Evolutionary conservation across 2,329 filamentous ascomycete genomes (phyloP).

Genomic region (Mycosphaerella arachidis): DNA sequence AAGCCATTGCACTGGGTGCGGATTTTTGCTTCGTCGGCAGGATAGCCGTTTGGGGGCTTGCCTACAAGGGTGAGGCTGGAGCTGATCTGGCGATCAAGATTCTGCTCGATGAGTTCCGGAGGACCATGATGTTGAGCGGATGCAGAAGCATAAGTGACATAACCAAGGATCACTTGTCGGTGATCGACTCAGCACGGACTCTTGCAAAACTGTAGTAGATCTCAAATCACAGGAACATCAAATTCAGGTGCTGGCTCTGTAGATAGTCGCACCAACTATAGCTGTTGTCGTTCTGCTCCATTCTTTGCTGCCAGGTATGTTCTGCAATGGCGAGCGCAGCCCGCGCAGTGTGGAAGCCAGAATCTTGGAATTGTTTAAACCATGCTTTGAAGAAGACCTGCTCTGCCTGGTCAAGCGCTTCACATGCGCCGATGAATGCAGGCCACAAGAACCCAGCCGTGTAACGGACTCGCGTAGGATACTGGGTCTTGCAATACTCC

Average conservation of each 20-base stretch:
- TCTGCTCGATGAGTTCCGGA: background rate
- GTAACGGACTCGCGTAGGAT: background rate
- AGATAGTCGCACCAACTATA: slow-evolving; percentile 1
- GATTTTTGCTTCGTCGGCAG: slow-evolving; percentile 42
- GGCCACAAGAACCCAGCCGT: slow-evolving; percentile 3
- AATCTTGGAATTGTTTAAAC: background rate
- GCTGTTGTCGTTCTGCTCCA: background rate
- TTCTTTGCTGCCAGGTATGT: background rate
- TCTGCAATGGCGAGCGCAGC: background rate
- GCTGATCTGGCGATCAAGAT: slow-evolving; percentile 17
- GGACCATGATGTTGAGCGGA: slow-evolving; percentile 26
- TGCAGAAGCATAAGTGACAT: too few relatives aligned
- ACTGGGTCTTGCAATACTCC: background rate
- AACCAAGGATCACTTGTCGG: too few relatives aligned
- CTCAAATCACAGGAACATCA: background rate
- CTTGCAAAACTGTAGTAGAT: too few relatives aligned
- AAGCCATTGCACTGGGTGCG: slow-evolving; percentile 50
- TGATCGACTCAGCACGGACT: too few relatives aligned
- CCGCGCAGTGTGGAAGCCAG: background rate
- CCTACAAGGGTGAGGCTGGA: slow-evolving; percentile 36
- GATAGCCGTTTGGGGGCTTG: slow-evolving; percentile 47
- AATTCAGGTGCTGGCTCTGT: background rate
- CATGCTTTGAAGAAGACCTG: slow-evolving; percentile 2
- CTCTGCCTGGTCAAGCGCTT: background rate
- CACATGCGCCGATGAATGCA: slow-evolving; percentile 3